A percentile compares a stretch with the other conserved stretches of the same genome.
These are phyloP conservation scores for Plantago elongata DNA, from an alignment of 257 asterid genomes.

Conservation along the genomic window DNA sequence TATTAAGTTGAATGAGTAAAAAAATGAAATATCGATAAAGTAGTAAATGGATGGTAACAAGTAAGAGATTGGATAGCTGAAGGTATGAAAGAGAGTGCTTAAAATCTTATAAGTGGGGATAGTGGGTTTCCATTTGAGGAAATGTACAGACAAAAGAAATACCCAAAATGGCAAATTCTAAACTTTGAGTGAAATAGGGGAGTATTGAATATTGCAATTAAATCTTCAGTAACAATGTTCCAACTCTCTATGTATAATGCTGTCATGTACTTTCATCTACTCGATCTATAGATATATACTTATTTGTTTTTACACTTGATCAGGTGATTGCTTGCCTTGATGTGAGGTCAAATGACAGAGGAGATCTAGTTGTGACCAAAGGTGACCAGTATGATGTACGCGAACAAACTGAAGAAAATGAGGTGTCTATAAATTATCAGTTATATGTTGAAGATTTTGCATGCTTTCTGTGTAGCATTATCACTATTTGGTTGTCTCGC, in stretches of 20 bases:
- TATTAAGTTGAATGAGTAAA: too few relatives aligned
- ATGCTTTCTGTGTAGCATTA: not conserved
- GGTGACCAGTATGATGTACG: constrained; percentile 98
- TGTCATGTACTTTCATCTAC: not conserved
- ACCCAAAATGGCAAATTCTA: too few relatives aligned
- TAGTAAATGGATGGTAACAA: too few relatives aligned
- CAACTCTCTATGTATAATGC: not conserved
- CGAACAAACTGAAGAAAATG: constrained; percentile 71
- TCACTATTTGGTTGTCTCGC: too few relatives aligned
- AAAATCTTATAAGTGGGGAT: too few relatives aligned
- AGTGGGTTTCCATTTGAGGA: too few relatives aligned
- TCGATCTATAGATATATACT: not conserved
- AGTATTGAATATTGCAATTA: not conserved
- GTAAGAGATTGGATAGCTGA: too few relatives aligned
- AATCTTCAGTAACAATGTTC: not conserved
- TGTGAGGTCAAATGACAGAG: constrained; percentile 85
- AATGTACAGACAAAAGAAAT: too few relatives aligned
- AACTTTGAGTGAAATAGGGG: too few relatives aligned
- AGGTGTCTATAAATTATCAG: constrained; percentile 34
- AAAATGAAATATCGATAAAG: too few relatives aligned
- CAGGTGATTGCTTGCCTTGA: constrained; percentile 99
- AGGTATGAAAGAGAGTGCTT: too few relatives aligned
- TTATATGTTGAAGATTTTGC: constrained; percentile 2
- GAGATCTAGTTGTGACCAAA: constrained; percentile 94
- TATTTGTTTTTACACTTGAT: constrained; percentile 22